These are phyloP conservation scores for Calocera cornea DNA, from an alignment of 768 basidiomycete genomes.

Conservation along the genomic window DNA sequence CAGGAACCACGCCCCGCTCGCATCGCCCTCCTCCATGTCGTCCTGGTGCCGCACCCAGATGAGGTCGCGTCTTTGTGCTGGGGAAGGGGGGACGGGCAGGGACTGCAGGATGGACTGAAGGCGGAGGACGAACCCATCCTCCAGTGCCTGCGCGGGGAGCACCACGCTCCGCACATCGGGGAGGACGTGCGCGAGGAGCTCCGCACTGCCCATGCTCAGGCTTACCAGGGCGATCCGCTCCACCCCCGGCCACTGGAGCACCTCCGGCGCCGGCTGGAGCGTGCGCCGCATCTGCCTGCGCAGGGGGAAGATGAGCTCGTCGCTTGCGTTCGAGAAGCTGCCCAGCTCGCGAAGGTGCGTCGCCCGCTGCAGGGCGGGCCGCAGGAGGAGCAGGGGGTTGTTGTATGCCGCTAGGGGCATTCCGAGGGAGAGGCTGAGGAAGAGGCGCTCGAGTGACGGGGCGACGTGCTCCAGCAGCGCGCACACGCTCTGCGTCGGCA, in stretches of 20 bases:
- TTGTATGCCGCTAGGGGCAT: background rate
- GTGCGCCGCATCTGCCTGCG: background rate
- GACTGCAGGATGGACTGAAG: background rate
- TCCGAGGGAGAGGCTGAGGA: background rate
- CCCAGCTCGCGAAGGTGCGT: background rate
- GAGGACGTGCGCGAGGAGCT: background rate
- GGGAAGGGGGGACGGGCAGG: background rate
- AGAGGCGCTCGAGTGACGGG: background rate
- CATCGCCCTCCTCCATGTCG: background rate
- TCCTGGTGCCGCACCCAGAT: background rate
- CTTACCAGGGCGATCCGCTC: background rate
- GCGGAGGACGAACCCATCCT: background rate
- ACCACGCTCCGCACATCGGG: background rate
- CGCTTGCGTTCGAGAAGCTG: background rate
- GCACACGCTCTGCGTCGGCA: background rate
- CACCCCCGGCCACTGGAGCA: background rate
- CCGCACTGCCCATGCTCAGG: background rate
- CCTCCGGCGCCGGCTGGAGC: background rate
- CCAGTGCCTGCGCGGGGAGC: background rate
- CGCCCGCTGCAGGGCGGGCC: background rate
- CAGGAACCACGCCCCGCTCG: background rate
- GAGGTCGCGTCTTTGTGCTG: background rate
- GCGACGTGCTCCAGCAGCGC: background rate
- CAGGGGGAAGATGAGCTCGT: background rate
- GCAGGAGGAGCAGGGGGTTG: background rate